phyloP scores from a whole-genome alignment of 148 eudicot species.

The Pouteria glomerata region DNA sequence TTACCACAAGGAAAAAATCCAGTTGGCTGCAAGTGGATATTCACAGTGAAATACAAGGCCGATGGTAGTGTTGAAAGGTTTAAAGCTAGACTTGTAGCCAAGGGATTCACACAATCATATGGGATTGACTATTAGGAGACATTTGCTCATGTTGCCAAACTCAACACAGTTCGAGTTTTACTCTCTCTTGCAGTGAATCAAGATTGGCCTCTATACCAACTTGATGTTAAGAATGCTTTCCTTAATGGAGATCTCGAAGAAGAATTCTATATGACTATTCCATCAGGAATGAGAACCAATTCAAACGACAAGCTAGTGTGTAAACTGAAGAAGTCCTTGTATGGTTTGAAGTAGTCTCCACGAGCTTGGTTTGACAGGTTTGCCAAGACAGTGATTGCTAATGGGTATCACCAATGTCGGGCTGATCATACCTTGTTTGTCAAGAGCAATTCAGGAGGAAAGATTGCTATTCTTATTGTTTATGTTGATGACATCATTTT shows the following conservation, averaged over 20 bases:
- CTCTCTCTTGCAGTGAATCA: not conserved
- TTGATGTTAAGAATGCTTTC: constrained; percentile 5
- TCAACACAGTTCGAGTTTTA: not conserved
- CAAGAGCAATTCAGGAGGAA: not conserved
- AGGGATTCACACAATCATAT: not conserved
- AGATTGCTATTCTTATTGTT: not conserved
- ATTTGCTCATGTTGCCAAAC: not conserved
- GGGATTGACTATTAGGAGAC: not conserved
- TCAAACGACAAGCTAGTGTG: not conserved
- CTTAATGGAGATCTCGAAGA: constrained; percentile 9
- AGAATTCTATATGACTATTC: constrained; percentile 6
- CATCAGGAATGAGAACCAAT: not conserved
- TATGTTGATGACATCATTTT: constrained; percentile 8
- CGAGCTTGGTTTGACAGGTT: constrained; percentile 1
- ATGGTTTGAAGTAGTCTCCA: not conserved
- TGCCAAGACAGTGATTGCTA: not conserved
- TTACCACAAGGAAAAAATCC: not conserved
- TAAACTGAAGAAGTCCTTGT: not conserved
- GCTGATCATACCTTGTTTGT: not conserved
- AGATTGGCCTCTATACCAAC: not conserved
- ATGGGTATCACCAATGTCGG: not conserved
- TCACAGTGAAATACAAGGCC: constrained; percentile 3
- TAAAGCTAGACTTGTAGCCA: constrained; percentile 6
- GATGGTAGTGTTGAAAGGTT: not conserved
- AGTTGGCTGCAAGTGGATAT: constrained; percentile 8